These are phyloP conservation scores for Penicillium herquei DNA, from an alignment of 495 filamentous ascomycete genomes.

Conservation along the genomic window DNA sequence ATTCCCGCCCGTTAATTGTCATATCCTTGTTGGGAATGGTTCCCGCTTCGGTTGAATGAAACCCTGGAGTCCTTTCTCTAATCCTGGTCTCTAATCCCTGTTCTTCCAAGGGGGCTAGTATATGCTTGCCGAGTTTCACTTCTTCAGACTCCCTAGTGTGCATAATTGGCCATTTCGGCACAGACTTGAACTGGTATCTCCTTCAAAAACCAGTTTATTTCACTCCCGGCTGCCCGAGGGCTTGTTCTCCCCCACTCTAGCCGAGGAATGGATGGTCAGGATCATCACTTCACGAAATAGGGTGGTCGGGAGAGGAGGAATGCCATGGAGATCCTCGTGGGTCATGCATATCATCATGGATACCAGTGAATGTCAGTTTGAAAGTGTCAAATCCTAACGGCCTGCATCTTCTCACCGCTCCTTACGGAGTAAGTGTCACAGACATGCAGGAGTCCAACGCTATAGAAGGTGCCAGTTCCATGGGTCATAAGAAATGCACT, in stretches of 20 bases:
- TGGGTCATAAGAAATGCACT: neutral
- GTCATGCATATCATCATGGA: constrained; percentile 1
- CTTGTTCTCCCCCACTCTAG: neutral
- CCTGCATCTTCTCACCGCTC: constrained; percentile 19
- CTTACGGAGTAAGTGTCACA: neutral
- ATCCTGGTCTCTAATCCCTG: neutral
- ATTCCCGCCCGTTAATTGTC: constrained; percentile 40
- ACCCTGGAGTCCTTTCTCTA: neutral
- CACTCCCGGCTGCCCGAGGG: too few relatives aligned
- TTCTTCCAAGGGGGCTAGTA: neutral
- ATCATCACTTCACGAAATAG: neutral
- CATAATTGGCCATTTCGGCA: too few relatives aligned
- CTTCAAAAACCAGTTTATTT: too few relatives aligned
- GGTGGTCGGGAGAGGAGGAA: neutral
- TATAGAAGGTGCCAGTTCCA: neutral
- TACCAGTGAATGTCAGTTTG: too few relatives aligned
- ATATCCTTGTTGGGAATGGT: constrained; percentile 28
- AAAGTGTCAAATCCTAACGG: constrained; percentile 2
- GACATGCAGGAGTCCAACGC: constrained; percentile 2
- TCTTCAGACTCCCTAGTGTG: neutral
- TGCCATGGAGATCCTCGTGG: constrained; percentile 6
- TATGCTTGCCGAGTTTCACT: neutral
- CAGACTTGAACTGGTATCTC: too few relatives aligned
- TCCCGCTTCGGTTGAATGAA: constrained; percentile 6
- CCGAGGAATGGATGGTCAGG: constrained; percentile 7